These are phyloP conservation scores for Candida sanyaensis DNA, from an alignment of 1,139 yeast genomes.

Conservation along the genomic window DNA sequence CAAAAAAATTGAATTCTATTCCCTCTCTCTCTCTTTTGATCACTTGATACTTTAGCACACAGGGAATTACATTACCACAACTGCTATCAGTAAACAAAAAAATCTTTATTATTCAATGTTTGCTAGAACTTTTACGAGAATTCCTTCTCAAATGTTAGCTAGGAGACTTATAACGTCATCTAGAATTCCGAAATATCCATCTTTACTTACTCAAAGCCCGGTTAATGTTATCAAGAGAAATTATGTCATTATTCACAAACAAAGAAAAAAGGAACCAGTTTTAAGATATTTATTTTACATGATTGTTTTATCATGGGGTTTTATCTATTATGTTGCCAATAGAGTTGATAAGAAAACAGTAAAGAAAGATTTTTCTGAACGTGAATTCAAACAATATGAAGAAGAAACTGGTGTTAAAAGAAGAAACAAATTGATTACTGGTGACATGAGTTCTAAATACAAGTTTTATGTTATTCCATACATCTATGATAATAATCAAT, in stretches of 20 bases:
- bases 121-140: background rate
- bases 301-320: conserved; percentile 52
- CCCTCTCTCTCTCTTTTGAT: background rate
- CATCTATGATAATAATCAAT: conserved; percentile 22
- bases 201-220: conserved; percentile 2
- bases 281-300: conserved; percentile 51
- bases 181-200: background rate
- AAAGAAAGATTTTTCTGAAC: conserved; percentile 53
- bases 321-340: conserved; percentile 53
- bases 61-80: too few species aligned
- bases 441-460: conserved; percentile 29
- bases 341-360: conserved; percentile 54
- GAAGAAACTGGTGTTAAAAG: conserved; percentile 55
- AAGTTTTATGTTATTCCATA: conserved; percentile 49
- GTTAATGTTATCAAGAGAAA: conserved; percentile 6
- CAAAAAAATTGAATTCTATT: background rate
- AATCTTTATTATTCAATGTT: background rate
- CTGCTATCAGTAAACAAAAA: background rate
- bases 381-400: conserved; percentile 58
- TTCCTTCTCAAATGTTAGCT: background rate
- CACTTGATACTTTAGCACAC: background rate
- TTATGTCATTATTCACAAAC: conserved; percentile 12
- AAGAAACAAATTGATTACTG: conserved; percentile 45
- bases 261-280: conserved; percentile 31
- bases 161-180: background rate